Conservation (phyloP, 2,329 filamentous ascomycete genomes). For the Diaporthe destruens region DNA sequence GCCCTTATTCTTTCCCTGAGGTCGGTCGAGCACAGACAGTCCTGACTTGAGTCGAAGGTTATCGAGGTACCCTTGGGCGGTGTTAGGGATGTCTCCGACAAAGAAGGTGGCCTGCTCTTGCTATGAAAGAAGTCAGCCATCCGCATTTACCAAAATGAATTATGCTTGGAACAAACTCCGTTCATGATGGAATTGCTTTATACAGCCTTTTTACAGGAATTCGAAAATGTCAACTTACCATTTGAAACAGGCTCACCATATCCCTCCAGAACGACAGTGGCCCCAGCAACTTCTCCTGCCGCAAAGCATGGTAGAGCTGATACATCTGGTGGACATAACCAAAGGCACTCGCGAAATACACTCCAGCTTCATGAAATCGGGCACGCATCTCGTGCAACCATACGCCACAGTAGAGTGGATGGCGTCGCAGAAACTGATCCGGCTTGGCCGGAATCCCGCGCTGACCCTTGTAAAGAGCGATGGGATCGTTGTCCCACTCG, state of each 20-base stretch:
- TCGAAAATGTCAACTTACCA: background rate
- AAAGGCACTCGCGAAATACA: background rate
- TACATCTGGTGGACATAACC: slow-evolving; percentile 12
- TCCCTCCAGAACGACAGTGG: background rate
- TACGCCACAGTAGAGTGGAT: slow-evolving; percentile 18
- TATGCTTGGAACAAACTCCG: background rate
- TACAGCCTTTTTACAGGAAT: background rate
- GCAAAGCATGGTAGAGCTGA: slow-evolving; percentile 10
- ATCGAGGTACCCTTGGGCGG: background rate
- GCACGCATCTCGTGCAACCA: background rate
- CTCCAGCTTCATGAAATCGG: background rate
- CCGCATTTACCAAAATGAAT: background rate
- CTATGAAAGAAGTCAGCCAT: background rate
- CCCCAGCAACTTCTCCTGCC: background rate
- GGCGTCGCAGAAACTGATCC: background rate
- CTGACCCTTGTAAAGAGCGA: background rate
- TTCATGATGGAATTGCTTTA: background rate
- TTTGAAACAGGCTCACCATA: background rate
- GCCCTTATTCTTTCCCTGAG: background rate
- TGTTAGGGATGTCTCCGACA: background rate
- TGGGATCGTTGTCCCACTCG: background rate
- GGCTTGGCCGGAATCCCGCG: background rate
- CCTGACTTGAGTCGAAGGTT: slow-evolving; percentile 1
- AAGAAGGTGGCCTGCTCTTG: background rate
- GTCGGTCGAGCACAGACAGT: background rate